Base-by-base conservation (phyloP, 1,284 basidiomycete genomes). In the Irpex sp. region DNA sequence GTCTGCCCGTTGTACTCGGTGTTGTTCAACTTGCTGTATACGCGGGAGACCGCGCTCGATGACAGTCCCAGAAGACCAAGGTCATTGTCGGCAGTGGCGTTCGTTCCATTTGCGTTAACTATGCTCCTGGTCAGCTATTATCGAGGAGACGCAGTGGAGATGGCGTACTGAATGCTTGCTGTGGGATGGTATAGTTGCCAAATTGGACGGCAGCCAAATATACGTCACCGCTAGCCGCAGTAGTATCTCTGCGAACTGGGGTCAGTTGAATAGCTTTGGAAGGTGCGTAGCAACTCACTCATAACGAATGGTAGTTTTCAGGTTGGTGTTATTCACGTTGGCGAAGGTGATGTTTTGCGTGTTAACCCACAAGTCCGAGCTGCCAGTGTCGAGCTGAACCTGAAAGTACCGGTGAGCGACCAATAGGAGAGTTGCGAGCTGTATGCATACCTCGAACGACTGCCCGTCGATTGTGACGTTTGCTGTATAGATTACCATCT, bases 391-490 rank as follows among this genome's bases (percentile, higher is more conserved):
- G 9, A 56, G 54, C 21, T 56, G 54, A 13, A 56, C 54, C 54
- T 56, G 39, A 46, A 46, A 51, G 13, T 46, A 46, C n/a, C n/a
- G 39, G 39, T 46, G 13, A 46, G 39, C n/a, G 39, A 46, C 4
- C n/a, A 13, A n/a, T 5, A 46, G 13, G 39, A 13, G n/a, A 13
- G 9, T 51, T 17, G 49, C 49, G 17, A 9, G 13, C 13, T 9
- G 13, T 51, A 15, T 15, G 9, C 49, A 13, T 57, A 63, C 63
- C 57, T 64, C 63, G 51, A 57, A 64, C n/a, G 50, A 33, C 21
- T 59, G 60, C 19, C 61, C 63, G 39, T 56, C 63, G 21, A 65
- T n/a, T 15, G 58, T 59, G 9, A 65, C 36, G 51, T 61, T 65
- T 8, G 60, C 63, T 15, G 61, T 60, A 31, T 65, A 65, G 11